These are phyloP conservation scores for Trichophyton mentagrophytes DNA, from an alignment of 2,329 filamentous ascomycete species.

Conservation along the genomic window DNA sequence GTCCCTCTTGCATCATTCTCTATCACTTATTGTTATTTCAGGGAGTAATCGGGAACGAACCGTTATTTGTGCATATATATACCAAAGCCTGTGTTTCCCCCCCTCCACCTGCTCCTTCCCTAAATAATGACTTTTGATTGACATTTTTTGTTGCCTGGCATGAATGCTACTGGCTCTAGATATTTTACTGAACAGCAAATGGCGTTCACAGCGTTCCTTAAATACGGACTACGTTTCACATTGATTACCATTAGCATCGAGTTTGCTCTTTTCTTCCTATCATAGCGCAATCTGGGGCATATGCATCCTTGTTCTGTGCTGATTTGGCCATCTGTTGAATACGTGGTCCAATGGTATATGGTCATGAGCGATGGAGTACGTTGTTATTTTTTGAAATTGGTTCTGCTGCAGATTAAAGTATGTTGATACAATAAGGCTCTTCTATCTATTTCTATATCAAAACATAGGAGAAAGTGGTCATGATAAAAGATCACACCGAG, in stretches of 20 bases:
- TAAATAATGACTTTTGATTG: neutral
- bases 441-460: neutral
- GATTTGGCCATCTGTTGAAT: neutral
- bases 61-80: conserved; percentile 1
- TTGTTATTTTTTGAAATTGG: neutral
- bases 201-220: neutral
- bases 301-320: neutral
- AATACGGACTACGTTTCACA: neutral
- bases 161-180: neutral
- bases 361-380: neutral
- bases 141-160: neutral
- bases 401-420: neutral
- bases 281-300: neutral
- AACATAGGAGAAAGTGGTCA: neutral
- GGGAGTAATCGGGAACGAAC: neutral
- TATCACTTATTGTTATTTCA: neutral
- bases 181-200: neutral
- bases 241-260: neutral
- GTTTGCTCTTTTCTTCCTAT: neutral
- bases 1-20: neutral
- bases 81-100: neutral
- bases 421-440: neutral
- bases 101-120: neutral
- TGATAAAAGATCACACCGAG: too few species aligned
- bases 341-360: neutral